phyloP scores from a whole-genome alignment of 2,329 filamentous ascomycete genomes.

The Aspergillus pseudonomiae region DNA sequence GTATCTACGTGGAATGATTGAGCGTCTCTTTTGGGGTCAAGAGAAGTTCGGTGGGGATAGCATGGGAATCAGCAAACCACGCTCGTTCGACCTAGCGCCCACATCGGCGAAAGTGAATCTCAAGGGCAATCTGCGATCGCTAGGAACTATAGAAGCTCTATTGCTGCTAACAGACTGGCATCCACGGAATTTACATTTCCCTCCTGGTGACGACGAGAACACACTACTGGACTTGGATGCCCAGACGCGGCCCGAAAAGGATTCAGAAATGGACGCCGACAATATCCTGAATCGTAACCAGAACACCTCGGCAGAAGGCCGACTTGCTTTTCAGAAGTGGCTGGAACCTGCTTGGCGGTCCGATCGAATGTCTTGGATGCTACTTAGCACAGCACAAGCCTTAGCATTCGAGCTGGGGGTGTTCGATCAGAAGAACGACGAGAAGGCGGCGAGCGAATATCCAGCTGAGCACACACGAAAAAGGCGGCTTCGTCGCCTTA shows the following conservation, averaged over 20 bases:
- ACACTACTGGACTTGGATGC: slow-evolving; percentile 71
- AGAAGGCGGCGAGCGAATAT: slow-evolving; percentile 56
- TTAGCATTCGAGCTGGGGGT: slow-evolving; percentile 92
- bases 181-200: slow-evolving; percentile 90
- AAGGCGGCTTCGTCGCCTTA: slow-evolving; percentile 79
- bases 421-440: slow-evolving; percentile 86
- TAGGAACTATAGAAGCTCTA: slow-evolving; percentile 92
- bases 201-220: slow-evolving; percentile 68
- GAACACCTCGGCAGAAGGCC: slow-evolving; percentile 71
- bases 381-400: slow-evolving; percentile 86
- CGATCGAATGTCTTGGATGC: slow-evolving; percentile 97
- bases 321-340: slow-evolving; percentile 85
- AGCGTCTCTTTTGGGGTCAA: slow-evolving; percentile 91
- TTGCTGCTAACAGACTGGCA: slow-evolving; percentile 98
- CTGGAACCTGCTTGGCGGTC: slow-evolving; percentile 93
- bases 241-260: slow-evolving; percentile 59
- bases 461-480: slow-evolving; percentile 71
- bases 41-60: slow-evolving; percentile 86
- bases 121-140: slow-evolving; percentile 79
- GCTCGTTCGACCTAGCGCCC: slow-evolving; percentile 67
- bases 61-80: slow-evolving; percentile 63
- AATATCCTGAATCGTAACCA: slow-evolving; percentile 49
- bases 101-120: slow-evolving; percentile 54
- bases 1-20: slow-evolving; percentile 92
- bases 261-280: slow-evolving; percentile 43